Evolutionary conservation across 2,329 filamentous ascomycete species (phyloP).

Genomic region (Cytospora piceae): DNA sequence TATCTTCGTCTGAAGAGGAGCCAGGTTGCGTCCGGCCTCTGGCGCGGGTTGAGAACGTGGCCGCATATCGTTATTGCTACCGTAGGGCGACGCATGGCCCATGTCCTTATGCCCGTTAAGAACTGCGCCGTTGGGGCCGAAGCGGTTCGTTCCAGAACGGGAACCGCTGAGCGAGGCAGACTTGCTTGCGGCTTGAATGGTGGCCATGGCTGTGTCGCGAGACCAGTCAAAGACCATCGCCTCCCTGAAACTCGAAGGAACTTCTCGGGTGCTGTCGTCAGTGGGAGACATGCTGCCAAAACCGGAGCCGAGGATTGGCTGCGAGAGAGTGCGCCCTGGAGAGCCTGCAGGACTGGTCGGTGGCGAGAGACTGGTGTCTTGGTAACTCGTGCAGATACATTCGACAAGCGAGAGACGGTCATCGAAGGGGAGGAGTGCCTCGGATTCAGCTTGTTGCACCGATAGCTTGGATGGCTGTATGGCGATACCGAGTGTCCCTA

Average conservation of each 20-base stretch:
- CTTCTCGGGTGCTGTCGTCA: conserved; percentile 51
- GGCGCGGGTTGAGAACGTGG: conserved; percentile 50
- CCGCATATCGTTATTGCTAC: conserved; percentile 55
- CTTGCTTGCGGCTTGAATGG: conserved; percentile 70
- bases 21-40: conserved; percentile 35
- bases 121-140: conserved; percentile 59
- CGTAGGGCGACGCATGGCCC: conserved; percentile 49
- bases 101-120: conserved; percentile 42
- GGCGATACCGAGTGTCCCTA: conserved; percentile 57
- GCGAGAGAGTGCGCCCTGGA: conserved; percentile 65
- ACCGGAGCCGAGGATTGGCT: conserved; percentile 61
- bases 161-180: conserved; percentile 78
- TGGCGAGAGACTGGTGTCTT: conserved; percentile 63
- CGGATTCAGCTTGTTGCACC: conserved; percentile 59
- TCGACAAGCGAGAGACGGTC: conserved; percentile 73
- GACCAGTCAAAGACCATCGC: conserved; percentile 82
- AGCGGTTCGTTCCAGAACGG: conserved; percentile 64
- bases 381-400: conserved; percentile 73
- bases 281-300: conserved; percentile 44
- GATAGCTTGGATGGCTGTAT: conserved; percentile 51
- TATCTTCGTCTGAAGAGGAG: conserved; percentile 45
- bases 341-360: conserved; percentile 71
- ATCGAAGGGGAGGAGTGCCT: conserved; percentile 75
- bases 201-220: conserved; percentile 71
- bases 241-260: conserved; percentile 71